A percentile compares a stretch with the other conserved stretches of the same genome.
Conservation (phyloP, 495 filamentous ascomycete genomes). For the Aspergillus wentii region DNA sequence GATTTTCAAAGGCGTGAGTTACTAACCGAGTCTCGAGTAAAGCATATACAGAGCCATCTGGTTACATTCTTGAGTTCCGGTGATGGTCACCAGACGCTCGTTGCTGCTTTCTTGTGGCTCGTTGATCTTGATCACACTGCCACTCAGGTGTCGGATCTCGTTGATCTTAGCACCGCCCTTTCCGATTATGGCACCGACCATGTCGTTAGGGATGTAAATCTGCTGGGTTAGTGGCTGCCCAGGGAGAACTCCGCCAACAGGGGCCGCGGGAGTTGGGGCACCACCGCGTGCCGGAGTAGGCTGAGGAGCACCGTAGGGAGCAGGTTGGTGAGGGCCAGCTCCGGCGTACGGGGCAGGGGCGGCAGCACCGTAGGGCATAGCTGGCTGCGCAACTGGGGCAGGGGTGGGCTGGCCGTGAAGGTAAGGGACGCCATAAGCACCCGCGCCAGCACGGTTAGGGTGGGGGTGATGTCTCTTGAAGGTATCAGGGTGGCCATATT, state of each 20-base stretch:
- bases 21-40: constrained; percentile 91
- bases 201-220: constrained; percentile 98
- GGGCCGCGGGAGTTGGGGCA: constrained; percentile 51
- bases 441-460: constrained; percentile 59
- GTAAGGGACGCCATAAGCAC: constrained; percentile 67
- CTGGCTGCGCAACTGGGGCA: constrained; percentile 56
- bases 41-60: constrained; percentile 99
- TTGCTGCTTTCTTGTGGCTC: constrained; percentile 99
- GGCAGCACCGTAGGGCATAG: constrained; percentile 64
- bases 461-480: constrained; percentile 65
- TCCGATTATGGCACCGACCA: constrained; percentile 98
- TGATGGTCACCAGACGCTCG: constrained; percentile 94
- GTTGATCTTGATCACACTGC: constrained; percentile 99
- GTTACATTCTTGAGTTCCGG: constrained; percentile 95
- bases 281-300: constrained; percentile 48
- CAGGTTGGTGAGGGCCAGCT: constrained; percentile 74
- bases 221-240: constrained; percentile 93
- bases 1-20: constrained; percentile 8
- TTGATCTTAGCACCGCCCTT: constrained; percentile 99
- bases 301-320: constrained; percentile 56
- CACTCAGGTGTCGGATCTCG: constrained; percentile 92
- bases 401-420: constrained; percentile 59
- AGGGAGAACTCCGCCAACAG: constrained; percentile 70
- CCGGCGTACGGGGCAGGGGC: constrained; percentile 66
- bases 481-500: constrained; percentile 86